Base-by-base conservation (phyloP, 495 filamentous ascomycete species). In the Neurospora sp. region DNA sequence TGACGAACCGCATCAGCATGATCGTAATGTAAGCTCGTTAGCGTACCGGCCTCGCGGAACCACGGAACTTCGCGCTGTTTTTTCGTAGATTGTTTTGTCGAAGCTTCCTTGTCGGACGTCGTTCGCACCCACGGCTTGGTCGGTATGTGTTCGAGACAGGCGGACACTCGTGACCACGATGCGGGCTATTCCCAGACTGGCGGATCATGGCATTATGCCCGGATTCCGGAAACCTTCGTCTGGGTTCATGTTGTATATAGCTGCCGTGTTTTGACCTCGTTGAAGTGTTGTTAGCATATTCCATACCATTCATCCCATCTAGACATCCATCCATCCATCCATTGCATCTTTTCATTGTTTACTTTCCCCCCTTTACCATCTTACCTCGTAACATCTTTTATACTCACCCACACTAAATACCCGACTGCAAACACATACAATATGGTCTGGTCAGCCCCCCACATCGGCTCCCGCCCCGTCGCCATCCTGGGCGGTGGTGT, bases 401-500 rank as follows among this genome's bases (percentile, higher is more conserved):
- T 27, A 12, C 20, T 27, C 20, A 14, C 27, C 48, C 20, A 39
- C 48, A 59, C 48, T 6, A 14, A 14, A 18, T 18, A 35, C 23
- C 27, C 14, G 27, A 66, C 54, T 66, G 54, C 31, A 48, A 39
- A 62, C 71, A 72, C 40, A 40, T 39, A 18, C 69, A 46, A 12
- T 37, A 75, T 75, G 74, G 44, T 69, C 27, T 75, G 74, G 72
- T 69, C 72, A n/a, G 44, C 72, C 35, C 69, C 74, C 3, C 27
- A 59, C 3, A 75, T 69, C 54, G 69, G 46, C 48, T 71, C 69
- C 48, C 62, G 76, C 12, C 74, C 72, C 14, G 71, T 77, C 10
- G 42, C 44, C 37, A 38, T 77, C 4, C 71, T 77, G 6, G 76
- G 76, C 12, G 74, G 71, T 2, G 76, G 76, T 23, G 74, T 77